Base-by-base conservation (phyloP, 352 stramenopile species). In the Phytophthora melonis region DNA sequence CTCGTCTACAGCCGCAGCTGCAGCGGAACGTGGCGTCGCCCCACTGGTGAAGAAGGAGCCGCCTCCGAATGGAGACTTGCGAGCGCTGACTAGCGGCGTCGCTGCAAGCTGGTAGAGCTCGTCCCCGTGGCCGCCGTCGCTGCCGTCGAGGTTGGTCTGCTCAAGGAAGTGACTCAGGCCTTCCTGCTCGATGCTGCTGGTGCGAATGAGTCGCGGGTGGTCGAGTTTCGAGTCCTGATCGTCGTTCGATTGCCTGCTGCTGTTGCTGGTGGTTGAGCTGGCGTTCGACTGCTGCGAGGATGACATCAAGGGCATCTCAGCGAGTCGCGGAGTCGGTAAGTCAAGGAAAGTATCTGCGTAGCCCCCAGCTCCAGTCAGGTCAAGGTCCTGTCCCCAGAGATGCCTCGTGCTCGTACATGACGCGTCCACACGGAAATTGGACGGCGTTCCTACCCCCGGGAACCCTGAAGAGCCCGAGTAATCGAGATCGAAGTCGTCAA, bases 301-400 rank as follows among this genome's bases (percentile, higher is more conserved):
- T 1, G 68, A 65, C 16, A 80, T 58, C 23, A 68, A 70, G 0
- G 78, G 73, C 62, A 91, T 87, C 18, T 83, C 82, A 10, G 81
- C 70, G 1, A 74, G 80, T 30, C 90, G 89, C n/a, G 88, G 86
- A 2, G 85, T 93, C 9, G 85, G 85, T 3, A 93, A 63, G 68
- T 95, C 88, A 9, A 95, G 63, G 54, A 95, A 95, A 7, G 86
- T 93, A 55, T 93, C 82, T 19, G 85, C 84, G 59, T 90, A 79
- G 6, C 43, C 69, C 13, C 69, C 67, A 9, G 68, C 54, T n/a
- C 58, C 74, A 5, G 52, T 58, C 32, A 95, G 87, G 43, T 93
- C 85, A 10, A 93, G 59, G 27, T 93, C 88, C 0, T 79, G 82
- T 5, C 86, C 85, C 85, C 87, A 95, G 66, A 91, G 75, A 70